Evolutionary conservation across 2,329 filamentous ascomycete genomes (phyloP).

Genomic region (Dactylonectria estremocensis): DNA sequence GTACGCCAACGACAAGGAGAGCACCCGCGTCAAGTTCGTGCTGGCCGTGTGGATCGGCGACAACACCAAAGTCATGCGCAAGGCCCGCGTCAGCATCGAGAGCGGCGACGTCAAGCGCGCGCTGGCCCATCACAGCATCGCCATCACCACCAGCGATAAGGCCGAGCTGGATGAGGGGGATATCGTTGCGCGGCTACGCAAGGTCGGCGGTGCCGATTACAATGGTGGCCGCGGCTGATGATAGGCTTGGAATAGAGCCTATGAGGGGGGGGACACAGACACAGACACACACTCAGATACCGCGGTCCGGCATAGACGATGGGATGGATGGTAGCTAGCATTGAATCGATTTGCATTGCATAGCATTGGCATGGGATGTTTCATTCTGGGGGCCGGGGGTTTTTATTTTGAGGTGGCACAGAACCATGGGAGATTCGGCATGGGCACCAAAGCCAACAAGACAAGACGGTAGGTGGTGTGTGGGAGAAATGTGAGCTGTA

Average conservation of each 20-base stretch:
- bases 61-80: constrained; percentile 77
- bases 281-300: background rate
- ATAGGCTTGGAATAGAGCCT: background rate
- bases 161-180: constrained; percentile 74
- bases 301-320: background rate
- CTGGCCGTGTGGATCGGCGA: constrained; percentile 79
- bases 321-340: background rate
- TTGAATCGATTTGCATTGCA: constrained; percentile 3
- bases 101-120: constrained; percentile 75
- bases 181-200: constrained; percentile 73
- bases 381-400: too few species aligned
- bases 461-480: background rate
- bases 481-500: background rate
- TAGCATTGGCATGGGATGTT: background rate
- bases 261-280: background rate
- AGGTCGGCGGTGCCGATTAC: constrained; percentile 80
- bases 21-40: constrained; percentile 77
- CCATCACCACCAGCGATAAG: constrained; percentile 73
- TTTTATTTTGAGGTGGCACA: background rate
- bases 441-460: background rate
- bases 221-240: constrained; percentile 73
- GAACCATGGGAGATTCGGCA: background rate
- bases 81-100: constrained; percentile 78
- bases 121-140: constrained; percentile 75
- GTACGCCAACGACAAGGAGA: constrained; percentile 81